phyloP scores from a whole-genome alignment of 805 yeast genomes.

The Metschnikowia proteae region DNA sequence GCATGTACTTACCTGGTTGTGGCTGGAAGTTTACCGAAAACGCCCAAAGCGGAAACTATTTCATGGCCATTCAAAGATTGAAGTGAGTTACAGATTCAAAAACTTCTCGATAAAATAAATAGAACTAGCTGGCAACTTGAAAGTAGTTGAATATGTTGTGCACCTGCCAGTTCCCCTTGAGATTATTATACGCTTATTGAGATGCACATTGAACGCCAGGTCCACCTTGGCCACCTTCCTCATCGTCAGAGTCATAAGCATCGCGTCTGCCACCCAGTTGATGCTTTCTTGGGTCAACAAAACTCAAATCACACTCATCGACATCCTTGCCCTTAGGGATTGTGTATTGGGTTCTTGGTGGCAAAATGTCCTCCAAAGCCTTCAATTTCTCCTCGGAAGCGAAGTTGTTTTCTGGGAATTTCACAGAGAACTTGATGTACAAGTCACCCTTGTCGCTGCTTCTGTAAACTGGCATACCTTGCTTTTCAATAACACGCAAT shows the following conservation, averaged over 20 bases:
- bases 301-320: slow-evolving; percentile 75
- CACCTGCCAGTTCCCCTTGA: slow-evolving; percentile 4
- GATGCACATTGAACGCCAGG: slow-evolving; percentile 27
- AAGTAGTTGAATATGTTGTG: not conserved
- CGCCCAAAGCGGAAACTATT: slow-evolving; percentile 74
- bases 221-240: slow-evolving; percentile 34
- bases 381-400: slow-evolving; percentile 72
- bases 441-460: slow-evolving; percentile 87
- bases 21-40: slow-evolving; percentile 78
- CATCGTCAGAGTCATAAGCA: slow-evolving; percentile 44
- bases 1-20: slow-evolving; percentile 72
- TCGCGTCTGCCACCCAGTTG: slow-evolving; percentile 39
- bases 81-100: slow-evolving; percentile 8
- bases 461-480: slow-evolving; percentile 97
- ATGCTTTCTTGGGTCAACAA: slow-evolving; percentile 64
- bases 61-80: slow-evolving; percentile 72
- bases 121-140: slow-evolving; percentile 2
- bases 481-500: slow-evolving; percentile 77
- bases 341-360: slow-evolving; percentile 59
- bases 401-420: slow-evolving; percentile 78
- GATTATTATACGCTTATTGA: slow-evolving; percentile 14
- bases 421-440: slow-evolving; percentile 78
- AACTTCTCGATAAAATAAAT: slow-evolving; percentile 3
- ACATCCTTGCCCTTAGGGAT: slow-evolving; percentile 72
- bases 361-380: slow-evolving; percentile 71